phyloP scores from a whole-genome alignment of 192 early-diverging fungal genomes.

The Rhizoclosmatium globosum region DNA sequence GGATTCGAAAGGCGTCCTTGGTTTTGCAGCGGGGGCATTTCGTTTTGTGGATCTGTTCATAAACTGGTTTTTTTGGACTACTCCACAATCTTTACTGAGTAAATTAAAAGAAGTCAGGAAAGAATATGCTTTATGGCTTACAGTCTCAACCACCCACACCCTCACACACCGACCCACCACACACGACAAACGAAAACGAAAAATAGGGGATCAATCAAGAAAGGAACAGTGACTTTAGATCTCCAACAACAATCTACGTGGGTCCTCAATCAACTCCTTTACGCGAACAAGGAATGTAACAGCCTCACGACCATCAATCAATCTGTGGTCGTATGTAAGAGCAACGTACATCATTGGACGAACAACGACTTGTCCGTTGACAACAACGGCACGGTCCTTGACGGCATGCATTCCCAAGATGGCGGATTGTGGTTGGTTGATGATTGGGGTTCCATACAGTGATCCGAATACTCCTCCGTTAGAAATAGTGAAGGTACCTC shows the following conservation, averaged over 20 bases:
- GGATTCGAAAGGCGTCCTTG: not conserved
- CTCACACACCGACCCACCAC: too few species aligned
- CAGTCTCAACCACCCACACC: too few species aligned
- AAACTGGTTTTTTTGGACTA: too few species aligned
- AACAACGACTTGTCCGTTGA: slow-evolving; percentile 84
- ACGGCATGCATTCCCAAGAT: slow-evolving; percentile 99
- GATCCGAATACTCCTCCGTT: slow-evolving; percentile 99
- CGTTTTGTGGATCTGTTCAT: too few species aligned
- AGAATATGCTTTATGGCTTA: too few species aligned
- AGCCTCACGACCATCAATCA: slow-evolving; percentile 99
- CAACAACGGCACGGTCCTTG: slow-evolving; percentile 95
- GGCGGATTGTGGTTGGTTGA: slow-evolving; percentile 96
- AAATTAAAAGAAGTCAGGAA: too few species aligned
- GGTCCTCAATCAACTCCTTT: slow-evolving; percentile 98
- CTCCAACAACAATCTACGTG: slow-evolving; percentile 86
- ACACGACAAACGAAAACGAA: too few species aligned
- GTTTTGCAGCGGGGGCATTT: not conserved
- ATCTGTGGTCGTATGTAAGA: slow-evolving; percentile 97
- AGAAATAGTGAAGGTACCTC: slow-evolving; percentile 99
- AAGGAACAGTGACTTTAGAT: slow-evolving; percentile 63
- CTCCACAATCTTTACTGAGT: too few species aligned
- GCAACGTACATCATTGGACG: slow-evolving; percentile 93
- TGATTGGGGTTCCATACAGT: slow-evolving; percentile 96
- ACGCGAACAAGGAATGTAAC: slow-evolving; percentile 97
- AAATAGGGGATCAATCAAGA: too few species aligned